A percentile compares a stretch with the other conserved stretches of the same genome.
Conservation (phyloP, 495 filamentous ascomycete species). For the Tuber indicum region DNA sequence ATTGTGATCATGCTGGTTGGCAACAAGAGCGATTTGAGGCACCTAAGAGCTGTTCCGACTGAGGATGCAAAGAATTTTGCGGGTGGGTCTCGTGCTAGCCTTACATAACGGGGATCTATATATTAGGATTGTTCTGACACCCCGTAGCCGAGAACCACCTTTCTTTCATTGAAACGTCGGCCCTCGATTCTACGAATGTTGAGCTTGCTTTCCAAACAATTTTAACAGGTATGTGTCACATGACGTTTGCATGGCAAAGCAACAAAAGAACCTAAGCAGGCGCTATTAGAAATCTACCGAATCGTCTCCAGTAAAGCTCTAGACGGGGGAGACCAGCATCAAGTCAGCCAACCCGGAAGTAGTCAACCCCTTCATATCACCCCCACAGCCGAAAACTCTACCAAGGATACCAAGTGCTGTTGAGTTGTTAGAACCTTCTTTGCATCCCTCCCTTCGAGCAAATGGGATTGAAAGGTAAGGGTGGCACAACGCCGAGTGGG, state of each 20-base stretch:
- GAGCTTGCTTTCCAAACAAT: slow-evolving; percentile 99
- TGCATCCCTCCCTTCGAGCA: slow-evolving; percentile 42
- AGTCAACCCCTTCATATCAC: slow-evolving; percentile 75
- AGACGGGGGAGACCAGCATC: slow-evolving; percentile 70
- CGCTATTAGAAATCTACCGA: slow-evolving; percentile 82
- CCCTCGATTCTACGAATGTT: slow-evolving; percentile 97
- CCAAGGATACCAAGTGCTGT: slow-evolving; percentile 82
- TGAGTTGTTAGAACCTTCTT: slow-evolving; percentile 45
- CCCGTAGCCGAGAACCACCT: slow-evolving; percentile 80
- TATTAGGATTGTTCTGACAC: slow-evolving; percentile 10
- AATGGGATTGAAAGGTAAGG: slow-evolving; percentile 38
- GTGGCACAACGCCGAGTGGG: slow-evolving; percentile 16
- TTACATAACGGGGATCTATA: background rate
- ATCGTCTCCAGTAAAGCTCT: slow-evolving; percentile 97
- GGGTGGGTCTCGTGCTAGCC: slow-evolving; percentile 51
- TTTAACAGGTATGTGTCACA: slow-evolving; percentile 68
- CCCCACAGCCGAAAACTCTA: slow-evolving; percentile 67
- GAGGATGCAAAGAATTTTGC: slow-evolving; percentile 98
- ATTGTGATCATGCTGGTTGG: slow-evolving; percentile 99
- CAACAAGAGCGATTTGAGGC: slow-evolving; percentile 99
- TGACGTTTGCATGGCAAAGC: background rate
- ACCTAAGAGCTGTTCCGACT: slow-evolving; percentile 93
- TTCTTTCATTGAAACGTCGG: slow-evolving; percentile 98
- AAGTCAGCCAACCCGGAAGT: slow-evolving; percentile 61
- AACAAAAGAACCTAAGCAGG: background rate